Percentiles rank a stretch among this genome's conserved stretches.
These are phyloP conservation scores for Tricharina praecox DNA, from an alignment of 495 filamentous ascomycete species.

Conservation along the genomic window DNA sequence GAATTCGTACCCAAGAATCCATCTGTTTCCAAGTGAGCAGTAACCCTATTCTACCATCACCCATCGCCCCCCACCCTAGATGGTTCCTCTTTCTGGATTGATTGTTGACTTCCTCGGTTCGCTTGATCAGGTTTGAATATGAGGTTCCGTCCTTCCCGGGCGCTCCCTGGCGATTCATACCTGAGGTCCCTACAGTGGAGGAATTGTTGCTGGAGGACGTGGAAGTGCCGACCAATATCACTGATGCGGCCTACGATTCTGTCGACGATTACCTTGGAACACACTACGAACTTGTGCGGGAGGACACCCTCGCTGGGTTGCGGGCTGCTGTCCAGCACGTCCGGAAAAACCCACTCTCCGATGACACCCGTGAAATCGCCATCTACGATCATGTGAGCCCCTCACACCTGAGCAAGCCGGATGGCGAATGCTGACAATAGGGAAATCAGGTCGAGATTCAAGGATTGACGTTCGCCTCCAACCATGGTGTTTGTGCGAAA, in stretches of 20 bases:
- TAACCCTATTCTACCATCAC: too few species aligned
- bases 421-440: too few species aligned
- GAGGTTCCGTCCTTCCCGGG: too few species aligned
- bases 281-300: slow-evolving; percentile 50
- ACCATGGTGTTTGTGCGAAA: slow-evolving; percentile 44
- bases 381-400: slow-evolving; percentile 57
- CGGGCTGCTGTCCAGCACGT: slow-evolving; percentile 40
- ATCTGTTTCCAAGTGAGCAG: slow-evolving; percentile 12
- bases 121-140: too few species aligned
- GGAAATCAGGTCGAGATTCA: slow-evolving; percentile 47
- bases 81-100: too few species aligned
- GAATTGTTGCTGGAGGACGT: slow-evolving; percentile 27
- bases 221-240: slow-evolving; percentile 27
- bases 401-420: too few species aligned
- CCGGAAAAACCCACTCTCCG: slow-evolving; percentile 31
- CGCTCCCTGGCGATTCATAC: slow-evolving; percentile 33
- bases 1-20: slow-evolving; percentile 11
- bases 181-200: slow-evolving; percentile 32
- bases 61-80: too few species aligned
- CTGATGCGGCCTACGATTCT: slow-evolving; percentile 27
- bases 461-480: slow-evolving; percentile 42
- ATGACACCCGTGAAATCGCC: slow-evolving; percentile 40
- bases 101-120: too few species aligned
- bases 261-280: slow-evolving; percentile 38
- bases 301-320: slow-evolving; percentile 44